Percentiles rank a stretch among this genome's conserved stretches.
These are phyloP conservation scores for Salvia rosmarinus DNA, from an alignment of 257 asterid genomes.

Conservation along the genomic window DNA sequence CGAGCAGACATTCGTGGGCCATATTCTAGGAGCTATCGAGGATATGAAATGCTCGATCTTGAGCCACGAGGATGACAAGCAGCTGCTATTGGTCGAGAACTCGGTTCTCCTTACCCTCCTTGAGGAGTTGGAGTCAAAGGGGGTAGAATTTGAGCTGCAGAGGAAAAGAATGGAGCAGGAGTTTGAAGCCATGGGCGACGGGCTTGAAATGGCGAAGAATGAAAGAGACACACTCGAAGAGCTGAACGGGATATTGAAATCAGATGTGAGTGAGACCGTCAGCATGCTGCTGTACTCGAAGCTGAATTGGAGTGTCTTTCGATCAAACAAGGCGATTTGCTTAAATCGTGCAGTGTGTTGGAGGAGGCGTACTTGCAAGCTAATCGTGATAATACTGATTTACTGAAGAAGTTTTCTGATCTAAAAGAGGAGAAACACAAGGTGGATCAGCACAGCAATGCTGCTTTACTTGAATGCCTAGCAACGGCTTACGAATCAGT, in stretches of 20 bases:
- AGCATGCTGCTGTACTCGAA: slow-evolving; percentile 48
- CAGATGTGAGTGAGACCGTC: slow-evolving; percentile 46
- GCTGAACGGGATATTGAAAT: slow-evolving; percentile 55
- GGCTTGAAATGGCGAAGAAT: slow-evolving; percentile 47
- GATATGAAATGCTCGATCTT: slow-evolving; percentile 54
- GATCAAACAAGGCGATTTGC: slow-evolving; percentile 53
- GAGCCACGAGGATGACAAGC: slow-evolving; percentile 69
- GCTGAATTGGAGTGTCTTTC: slow-evolving; percentile 53
- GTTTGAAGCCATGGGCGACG: slow-evolving; percentile 46
- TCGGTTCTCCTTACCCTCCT: slow-evolving; percentile 70
- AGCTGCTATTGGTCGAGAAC: slow-evolving; percentile 70
- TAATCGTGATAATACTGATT: slow-evolving; percentile 56
- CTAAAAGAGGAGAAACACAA: slow-evolving; percentile 59
- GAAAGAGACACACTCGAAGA: slow-evolving; percentile 63
- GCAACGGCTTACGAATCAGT: slow-evolving; percentile 48
- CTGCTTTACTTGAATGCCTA: slow-evolving; percentile 55
- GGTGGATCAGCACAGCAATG: slow-evolving; percentile 58
- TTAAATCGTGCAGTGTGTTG: slow-evolving; percentile 49
- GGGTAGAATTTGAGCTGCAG: slow-evolving; percentile 61
- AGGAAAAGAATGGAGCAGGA: slow-evolving; percentile 61
- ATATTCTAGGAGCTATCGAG: slow-evolving; percentile 57
- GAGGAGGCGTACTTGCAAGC: slow-evolving; percentile 47
- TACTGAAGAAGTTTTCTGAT: slow-evolving; percentile 56
- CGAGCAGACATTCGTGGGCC: slow-evolving; percentile 56
- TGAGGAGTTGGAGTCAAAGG: slow-evolving; percentile 71